Conservation (phyloP, 1,284 basidiomycete genomes). For the Puccinia novopanici region DNA sequence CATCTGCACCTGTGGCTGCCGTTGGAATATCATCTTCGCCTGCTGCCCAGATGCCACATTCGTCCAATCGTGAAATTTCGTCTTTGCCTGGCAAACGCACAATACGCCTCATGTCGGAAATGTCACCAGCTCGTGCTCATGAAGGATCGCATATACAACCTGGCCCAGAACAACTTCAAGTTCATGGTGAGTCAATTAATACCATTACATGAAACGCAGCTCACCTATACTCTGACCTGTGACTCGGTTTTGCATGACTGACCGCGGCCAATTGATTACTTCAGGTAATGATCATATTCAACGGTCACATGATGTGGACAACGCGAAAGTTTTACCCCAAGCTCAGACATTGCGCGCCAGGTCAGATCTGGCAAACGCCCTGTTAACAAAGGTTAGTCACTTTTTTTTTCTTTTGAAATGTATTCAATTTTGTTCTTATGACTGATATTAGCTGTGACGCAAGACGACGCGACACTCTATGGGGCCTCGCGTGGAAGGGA, state of each 20-base stretch:
- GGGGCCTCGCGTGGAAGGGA: neutral
- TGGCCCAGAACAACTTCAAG: neutral
- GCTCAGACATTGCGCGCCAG: neutral
- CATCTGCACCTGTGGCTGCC: neutral
- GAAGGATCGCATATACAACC: neutral
- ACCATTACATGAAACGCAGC: too few species aligned
- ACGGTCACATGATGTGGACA: neutral
- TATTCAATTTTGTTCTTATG: too few species aligned
- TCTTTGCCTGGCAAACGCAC: neutral
- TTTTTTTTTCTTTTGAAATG: too few species aligned
- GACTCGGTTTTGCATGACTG: neutral
- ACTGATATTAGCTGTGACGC: neutral
- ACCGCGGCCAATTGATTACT: neutral
- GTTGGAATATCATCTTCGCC: too few species aligned
- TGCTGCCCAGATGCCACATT: neutral
- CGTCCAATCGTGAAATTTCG: neutral
- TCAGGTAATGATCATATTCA: too few species aligned
- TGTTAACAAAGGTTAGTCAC: neutral
- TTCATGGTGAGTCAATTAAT: constrained; percentile 4
- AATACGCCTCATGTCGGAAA: neutral
- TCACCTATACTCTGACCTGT: neutral
- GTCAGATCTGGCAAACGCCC: neutral
- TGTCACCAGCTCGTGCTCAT: neutral
- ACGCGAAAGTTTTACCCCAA: neutral
- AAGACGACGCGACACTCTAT: neutral